Evolutionary conservation across 371 early-diverging fungal genomes (phyloP).

Genomic region (Actinomortierella wolfii): DNA sequence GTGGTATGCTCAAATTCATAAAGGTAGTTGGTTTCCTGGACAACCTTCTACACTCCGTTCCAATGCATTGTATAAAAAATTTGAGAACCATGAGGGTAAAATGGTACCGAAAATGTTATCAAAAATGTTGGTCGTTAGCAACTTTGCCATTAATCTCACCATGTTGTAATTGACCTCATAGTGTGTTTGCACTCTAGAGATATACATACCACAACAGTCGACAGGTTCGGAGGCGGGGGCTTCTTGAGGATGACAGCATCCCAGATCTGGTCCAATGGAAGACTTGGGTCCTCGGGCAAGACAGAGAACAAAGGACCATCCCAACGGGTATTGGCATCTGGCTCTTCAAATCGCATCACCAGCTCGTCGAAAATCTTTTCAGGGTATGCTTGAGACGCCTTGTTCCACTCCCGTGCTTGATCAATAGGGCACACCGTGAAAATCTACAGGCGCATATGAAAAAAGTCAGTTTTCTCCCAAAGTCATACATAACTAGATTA

Average conservation of each 20-base stretch:
- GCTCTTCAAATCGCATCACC: conserved; percentile 92
- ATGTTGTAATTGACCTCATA: too few relatives aligned
- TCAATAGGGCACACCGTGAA: conserved; percentile 74
- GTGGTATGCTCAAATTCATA: conserved; percentile 88
- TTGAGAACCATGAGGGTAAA: too few relatives aligned
- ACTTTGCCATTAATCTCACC: too few relatives aligned
- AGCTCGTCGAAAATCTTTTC: conserved; percentile 80
- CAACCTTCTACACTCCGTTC: conserved; percentile 66
- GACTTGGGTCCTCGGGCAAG: conserved; percentile 68
- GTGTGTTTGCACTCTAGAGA: too few relatives aligned
- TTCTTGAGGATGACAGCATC: conserved; percentile 77
- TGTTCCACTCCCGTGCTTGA: conserved; percentile 73
- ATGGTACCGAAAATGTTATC: too few relatives aligned
- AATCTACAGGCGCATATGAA: conserved; percentile 47
- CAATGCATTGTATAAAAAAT: too few relatives aligned
- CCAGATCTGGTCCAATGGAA: conserved; percentile 74
- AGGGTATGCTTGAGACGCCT: conserved; percentile 36
- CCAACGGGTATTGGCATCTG: conserved; percentile 90
- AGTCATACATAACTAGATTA: too few relatives aligned
- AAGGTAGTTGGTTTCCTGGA: conserved; percentile 88
- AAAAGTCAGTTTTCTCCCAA: too few relatives aligned
- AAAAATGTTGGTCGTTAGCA: too few relatives aligned
- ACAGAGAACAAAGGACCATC: conserved; percentile 93
- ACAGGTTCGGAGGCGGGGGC: conserved; percentile 83
- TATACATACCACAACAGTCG: conserved; percentile 69